These are phyloP conservation scores for Alternaria brassicicola DNA, from an alignment of 2,329 filamentous ascomycete genomes.

Conservation along the genomic window DNA sequence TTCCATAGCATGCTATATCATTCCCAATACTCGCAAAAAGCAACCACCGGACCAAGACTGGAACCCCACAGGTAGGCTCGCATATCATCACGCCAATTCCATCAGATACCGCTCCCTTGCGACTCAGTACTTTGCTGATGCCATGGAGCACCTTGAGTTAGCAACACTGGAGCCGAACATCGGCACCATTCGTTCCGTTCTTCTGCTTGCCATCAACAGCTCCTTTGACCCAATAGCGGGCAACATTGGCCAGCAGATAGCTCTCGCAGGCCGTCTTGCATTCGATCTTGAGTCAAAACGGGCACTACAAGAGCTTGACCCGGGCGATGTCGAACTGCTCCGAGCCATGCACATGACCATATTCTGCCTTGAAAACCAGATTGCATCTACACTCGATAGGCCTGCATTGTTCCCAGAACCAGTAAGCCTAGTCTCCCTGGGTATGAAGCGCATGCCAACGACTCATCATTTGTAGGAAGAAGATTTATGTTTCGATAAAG, in stretches of 20 bases:
- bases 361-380: constrained; percentile 45
- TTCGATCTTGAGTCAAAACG: constrained; percentile 38
- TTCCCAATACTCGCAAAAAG: constrained; percentile 34
- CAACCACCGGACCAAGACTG: constrained; percentile 28
- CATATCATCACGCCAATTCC: constrained; percentile 38
- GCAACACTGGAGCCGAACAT: constrained; percentile 43
- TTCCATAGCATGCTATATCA: constrained; percentile 43
- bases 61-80: constrained; percentile 33
- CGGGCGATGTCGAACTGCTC: constrained; percentile 30
- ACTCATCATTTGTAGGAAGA: constrained; percentile 31
- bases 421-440: constrained; percentile 18
- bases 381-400: constrained; percentile 43
- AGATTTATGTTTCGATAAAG: constrained; percentile 36
- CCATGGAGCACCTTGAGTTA: constrained; percentile 41
- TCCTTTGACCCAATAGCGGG: constrained; percentile 45
- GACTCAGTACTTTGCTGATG: constrained; percentile 33
- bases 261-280: constrained; percentile 43
- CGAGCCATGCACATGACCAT: constrained; percentile 45
- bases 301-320: constrained; percentile 33
- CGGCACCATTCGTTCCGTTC: constrained; percentile 39
- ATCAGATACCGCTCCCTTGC: constrained; percentile 40
- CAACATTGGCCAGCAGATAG: constrained; percentile 46
- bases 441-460: background rate
- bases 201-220: constrained; percentile 45
- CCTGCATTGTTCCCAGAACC: constrained; percentile 47